Percentiles rank a stretch among this genome's conserved stretches.
phyloP scores from a whole-genome alignment of 345 rosid genomes.

The Barbarea vulgaris region DNA sequence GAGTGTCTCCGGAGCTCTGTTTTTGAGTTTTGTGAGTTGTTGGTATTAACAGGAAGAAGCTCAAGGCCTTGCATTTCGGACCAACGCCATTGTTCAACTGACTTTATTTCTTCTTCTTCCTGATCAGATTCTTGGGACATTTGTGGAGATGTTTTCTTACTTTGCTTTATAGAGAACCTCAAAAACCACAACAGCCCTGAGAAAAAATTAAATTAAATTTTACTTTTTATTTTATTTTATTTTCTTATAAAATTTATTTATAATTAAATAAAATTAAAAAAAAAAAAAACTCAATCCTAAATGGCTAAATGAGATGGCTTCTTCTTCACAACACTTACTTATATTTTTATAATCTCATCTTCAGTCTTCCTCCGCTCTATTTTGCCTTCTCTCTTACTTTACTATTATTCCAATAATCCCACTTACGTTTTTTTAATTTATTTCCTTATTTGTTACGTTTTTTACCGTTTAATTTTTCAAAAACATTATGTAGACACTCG shows the following conservation, averaged over 20 bases:
- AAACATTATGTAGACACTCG: not conserved
- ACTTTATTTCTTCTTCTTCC: slow-evolving; percentile 58
- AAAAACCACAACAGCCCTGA: slow-evolving; percentile 38
- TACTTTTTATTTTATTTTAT: too few relatives aligned
- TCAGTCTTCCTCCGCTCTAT: slow-evolving; percentile 40
- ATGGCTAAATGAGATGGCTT: slow-evolving; percentile 15
- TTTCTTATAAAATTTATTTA: not conserved
- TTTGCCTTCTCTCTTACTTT: slow-evolving; percentile 41
- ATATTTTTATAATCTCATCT: slow-evolving; percentile 31
- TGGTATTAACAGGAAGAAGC: slow-evolving; percentile 55
- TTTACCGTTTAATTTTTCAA: not conserved
- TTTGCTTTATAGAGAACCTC: slow-evolving; percentile 48
- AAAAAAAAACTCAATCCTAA: not conserved
- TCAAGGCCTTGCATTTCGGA: slow-evolving; percentile 99
- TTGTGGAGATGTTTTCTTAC: slow-evolving; percentile 49
- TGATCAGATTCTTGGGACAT: slow-evolving; percentile 74
- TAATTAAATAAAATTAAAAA: too few relatives aligned
- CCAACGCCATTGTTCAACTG: slow-evolving; percentile 94
- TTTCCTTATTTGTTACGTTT: not conserved
- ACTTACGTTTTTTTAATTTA: not conserved
- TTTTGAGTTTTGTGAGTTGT: slow-evolving; percentile 31
- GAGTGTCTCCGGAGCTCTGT: slow-evolving; percentile 20
- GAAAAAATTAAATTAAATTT: slow-evolving; percentile 1
- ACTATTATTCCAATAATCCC: slow-evolving; percentile 37
- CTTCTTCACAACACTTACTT: slow-evolving; percentile 43